Evolutionary conservation across 2,329 filamentous ascomycete genomes (phyloP), one percentile per base, ranked within the genome.

Genomic region (Pyrenochaeta sp.): DNA sequence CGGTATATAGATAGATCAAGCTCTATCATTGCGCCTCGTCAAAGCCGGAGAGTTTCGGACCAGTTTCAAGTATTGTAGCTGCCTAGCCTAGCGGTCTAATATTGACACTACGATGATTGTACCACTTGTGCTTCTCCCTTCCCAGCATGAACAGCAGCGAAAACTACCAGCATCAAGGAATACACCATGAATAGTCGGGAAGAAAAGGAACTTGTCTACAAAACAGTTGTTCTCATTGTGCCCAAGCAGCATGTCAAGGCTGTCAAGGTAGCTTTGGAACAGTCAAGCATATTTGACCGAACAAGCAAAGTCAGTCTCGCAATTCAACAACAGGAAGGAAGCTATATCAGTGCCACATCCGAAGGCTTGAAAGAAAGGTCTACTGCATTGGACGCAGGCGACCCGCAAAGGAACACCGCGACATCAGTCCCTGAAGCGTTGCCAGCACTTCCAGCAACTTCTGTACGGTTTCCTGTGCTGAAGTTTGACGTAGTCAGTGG

Each of bases 241-340:
- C 69, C 75, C 1, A 61, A 59, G 20, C 23, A 53, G 9, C 61
- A 72, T 11, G 76, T 79, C 31, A 79, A 79, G 48, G 60, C 43
- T 2, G 72, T 77, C 0, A 80, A 80, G 42, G 60, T 63, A 1
- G 67, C 67, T 2, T 54, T 80, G n/a, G 75, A 79, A 53, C 44
- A 45, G 9, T 42, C 45, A 6, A 63, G 60, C 7, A 33, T 54
- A n/a, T 54, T 77, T 1, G 68, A 77, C 33, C 66, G 61, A 21
- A 56, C 40, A 3, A 54, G 41, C 35, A 75, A 70, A 40, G 77
- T 78, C 27, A 50, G 40, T 6, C 48, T 61, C 11, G 62, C 4
- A 7, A 23, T 18, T 4, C 23, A 4, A 27, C 23, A 27, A 27
- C 2, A 21, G 11, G 2, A 39, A 23, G 11, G 17, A 4, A 27